These are phyloP conservation scores for Cadophora sp. DNA, from an alignment of 2,329 filamentous ascomycete species.

Conservation along the genomic window DNA sequence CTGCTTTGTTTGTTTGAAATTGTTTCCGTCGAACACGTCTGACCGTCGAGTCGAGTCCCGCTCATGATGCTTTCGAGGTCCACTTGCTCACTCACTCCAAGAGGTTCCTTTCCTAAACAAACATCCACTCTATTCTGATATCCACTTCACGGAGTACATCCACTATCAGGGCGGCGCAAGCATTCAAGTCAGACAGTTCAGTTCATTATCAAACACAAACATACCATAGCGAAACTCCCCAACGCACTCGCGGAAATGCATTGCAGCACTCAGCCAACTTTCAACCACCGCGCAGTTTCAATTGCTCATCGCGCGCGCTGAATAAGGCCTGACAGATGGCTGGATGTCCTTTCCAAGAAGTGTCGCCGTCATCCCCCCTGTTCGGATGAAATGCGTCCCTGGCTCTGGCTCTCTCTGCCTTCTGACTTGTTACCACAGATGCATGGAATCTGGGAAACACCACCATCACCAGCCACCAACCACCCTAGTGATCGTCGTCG, in stretches of 20 bases:
- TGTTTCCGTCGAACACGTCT: slow-evolving; percentile 10
- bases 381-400: slow-evolving; percentile 13
- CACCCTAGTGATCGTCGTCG: slow-evolving; percentile 8
- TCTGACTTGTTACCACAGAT: slow-evolving; percentile 19
- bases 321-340: slow-evolving; percentile 16
- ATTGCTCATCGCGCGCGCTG: neutral
- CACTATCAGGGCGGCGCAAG: neutral
- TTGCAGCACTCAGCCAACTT: neutral
- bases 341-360: neutral
- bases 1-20: neutral
- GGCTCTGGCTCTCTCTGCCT: slow-evolving; percentile 1
- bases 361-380: slow-evolving; percentile 6
- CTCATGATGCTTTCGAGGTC: neutral
- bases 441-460: slow-evolving; percentile 1
- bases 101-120: neutral
- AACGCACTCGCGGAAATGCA: neutral
- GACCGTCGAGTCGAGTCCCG: neutral
- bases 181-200: neutral
- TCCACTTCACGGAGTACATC: neutral
- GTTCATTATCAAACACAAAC: neutral
- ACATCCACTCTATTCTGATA: neutral
- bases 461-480: neutral
- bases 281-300: neutral
- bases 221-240: neutral
- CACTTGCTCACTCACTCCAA: no score